These are phyloP conservation scores for Lentinula sp. DNA, from an alignment of 768 basidiomycete genomes.

Conservation along the genomic window DNA sequence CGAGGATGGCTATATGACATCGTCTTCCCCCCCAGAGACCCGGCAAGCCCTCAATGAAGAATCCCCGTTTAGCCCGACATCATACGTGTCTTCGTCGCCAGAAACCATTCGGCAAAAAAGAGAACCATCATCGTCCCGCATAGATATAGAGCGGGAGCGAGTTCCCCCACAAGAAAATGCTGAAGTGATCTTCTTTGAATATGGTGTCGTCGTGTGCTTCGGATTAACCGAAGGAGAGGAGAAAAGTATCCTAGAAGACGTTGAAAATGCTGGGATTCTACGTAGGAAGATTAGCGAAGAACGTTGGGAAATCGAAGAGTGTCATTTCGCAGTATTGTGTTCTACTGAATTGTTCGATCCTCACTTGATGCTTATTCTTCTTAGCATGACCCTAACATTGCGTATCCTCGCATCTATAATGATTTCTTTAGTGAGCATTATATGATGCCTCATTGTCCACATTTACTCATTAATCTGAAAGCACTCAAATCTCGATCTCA, in stretches of 20 bases:
- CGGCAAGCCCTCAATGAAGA: conserved; percentile 16
- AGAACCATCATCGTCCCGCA: neutral
- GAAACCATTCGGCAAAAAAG: conserved; percentile 7
- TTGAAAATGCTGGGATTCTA: conserved; percentile 66
- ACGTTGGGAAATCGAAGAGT: conserved; percentile 91
- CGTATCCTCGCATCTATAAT: conserved; percentile 89
- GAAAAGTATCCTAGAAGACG: conserved; percentile 77
- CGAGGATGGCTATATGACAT: conserved; percentile 62
- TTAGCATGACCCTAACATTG: conserved; percentile 78
- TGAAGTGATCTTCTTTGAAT: conserved; percentile 76
- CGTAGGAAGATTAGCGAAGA: conserved; percentile 53
- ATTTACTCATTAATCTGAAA: conserved; percentile 20
- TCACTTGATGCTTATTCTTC: conserved; percentile 6
- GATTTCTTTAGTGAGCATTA: conserved; percentile 83
- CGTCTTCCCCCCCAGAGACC: conserved; percentile 30
- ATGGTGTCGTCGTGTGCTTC: conserved; percentile 92
- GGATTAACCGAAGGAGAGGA: conserved; percentile 80
- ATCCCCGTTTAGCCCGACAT: conserved; percentile 10
- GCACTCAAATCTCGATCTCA: conserved; percentile 91
- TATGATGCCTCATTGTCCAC: neutral
- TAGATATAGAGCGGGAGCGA: conserved; percentile 8
- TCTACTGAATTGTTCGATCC: conserved; percentile 2
- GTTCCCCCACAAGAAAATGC: conserved; percentile 47
- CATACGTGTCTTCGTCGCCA: conserved; percentile 2
- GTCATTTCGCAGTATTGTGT: conserved; percentile 74